These are phyloP conservation scores for Calonectria fujianensis DNA, from an alignment of 2,329 filamentous ascomycete genomes.

Conservation along the genomic window DNA sequence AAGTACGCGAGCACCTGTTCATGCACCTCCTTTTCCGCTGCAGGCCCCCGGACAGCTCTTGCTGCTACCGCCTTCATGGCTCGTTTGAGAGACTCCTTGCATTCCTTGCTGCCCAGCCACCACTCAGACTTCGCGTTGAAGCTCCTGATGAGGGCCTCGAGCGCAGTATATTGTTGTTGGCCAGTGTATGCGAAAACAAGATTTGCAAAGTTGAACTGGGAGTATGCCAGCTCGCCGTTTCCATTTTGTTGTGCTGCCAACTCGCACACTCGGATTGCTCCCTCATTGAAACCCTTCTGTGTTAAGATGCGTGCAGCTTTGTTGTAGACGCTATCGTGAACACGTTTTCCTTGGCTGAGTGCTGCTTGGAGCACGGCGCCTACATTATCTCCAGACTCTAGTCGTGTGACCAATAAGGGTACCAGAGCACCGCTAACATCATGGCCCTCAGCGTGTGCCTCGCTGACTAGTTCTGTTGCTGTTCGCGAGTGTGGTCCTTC, in stretches of 20 bases:
- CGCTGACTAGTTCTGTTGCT: constrained; percentile 64
- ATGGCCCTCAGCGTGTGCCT: constrained; percentile 62
- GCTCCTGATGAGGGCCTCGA: constrained; percentile 56
- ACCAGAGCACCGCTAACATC: constrained; percentile 65
- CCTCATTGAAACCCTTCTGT: constrained; percentile 55
- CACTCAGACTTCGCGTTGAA: constrained; percentile 58
- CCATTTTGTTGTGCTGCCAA: constrained; percentile 62
- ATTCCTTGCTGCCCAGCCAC: constrained; percentile 62
- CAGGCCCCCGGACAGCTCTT: constrained; percentile 45
- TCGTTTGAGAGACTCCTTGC: constrained; percentile 62
- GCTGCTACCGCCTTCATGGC: constrained; percentile 60
- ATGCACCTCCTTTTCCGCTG: constrained; percentile 46
- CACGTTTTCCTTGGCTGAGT: constrained; percentile 53
- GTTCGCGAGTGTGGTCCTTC: constrained; percentile 54
- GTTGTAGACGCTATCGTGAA: constrained; percentile 62
- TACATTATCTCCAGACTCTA: constrained; percentile 59
- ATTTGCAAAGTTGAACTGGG: constrained; percentile 62
- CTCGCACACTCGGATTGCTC: constrained; percentile 59
- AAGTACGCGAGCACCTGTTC: constrained; percentile 50
- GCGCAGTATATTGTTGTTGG: constrained; percentile 56
- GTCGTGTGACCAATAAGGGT: constrained; percentile 61
- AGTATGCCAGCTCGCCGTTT: constrained; percentile 60
- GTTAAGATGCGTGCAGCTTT: constrained; percentile 59
- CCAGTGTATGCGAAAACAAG: constrained; percentile 60
- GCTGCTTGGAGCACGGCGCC: constrained; percentile 54